Conservation (phyloP, 768 basidiomycete species). For the Russula brevipes region DNA sequence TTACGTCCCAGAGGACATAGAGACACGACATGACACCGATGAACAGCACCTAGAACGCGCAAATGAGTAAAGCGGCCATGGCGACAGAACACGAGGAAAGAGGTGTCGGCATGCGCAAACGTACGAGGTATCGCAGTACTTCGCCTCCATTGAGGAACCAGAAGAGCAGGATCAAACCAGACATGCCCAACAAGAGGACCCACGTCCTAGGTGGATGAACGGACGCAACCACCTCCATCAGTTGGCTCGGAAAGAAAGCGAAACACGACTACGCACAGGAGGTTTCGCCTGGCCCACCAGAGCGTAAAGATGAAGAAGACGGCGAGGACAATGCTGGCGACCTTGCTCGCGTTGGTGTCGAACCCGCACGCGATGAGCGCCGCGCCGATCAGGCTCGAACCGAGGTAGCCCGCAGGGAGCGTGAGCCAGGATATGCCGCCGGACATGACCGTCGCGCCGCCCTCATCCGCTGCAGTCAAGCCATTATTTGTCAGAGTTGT, state of each 20-base stretch:
- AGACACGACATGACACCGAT: conserved; percentile 85
- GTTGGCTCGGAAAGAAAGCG: not conserved
- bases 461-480: conserved; percentile 66
- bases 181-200: conserved; percentile 72
- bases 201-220: conserved; percentile 51
- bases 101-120: conserved; percentile 19
- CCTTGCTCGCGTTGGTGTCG: conserved; percentile 82
- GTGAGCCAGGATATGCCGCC: conserved; percentile 81
- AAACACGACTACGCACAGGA: conserved; percentile 47
- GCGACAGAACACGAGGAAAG: not conserved
- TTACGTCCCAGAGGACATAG: conserved; percentile 85
- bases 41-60: conserved; percentile 55
- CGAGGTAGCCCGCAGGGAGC: conserved; percentile 80
- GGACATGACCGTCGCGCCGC: conserved; percentile 81
- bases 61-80: not conserved
- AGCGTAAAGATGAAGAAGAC: conserved; percentile 84
- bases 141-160: conserved; percentile 77
- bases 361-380: conserved; percentile 84
- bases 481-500: not conserved
- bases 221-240: not conserved
- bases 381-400: conserved; percentile 83
- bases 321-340: conserved; percentile 73
- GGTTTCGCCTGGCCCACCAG: conserved; percentile 79
- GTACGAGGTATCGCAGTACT: conserved; percentile 72
- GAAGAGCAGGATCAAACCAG: conserved; percentile 70